Percentiles rank a stretch among this genome's conserved stretches.
These are phyloP conservation scores for Magnusiomyces suaveolens DNA, from an alignment of 1,139 yeast species.

Conservation along the genomic window DNA sequence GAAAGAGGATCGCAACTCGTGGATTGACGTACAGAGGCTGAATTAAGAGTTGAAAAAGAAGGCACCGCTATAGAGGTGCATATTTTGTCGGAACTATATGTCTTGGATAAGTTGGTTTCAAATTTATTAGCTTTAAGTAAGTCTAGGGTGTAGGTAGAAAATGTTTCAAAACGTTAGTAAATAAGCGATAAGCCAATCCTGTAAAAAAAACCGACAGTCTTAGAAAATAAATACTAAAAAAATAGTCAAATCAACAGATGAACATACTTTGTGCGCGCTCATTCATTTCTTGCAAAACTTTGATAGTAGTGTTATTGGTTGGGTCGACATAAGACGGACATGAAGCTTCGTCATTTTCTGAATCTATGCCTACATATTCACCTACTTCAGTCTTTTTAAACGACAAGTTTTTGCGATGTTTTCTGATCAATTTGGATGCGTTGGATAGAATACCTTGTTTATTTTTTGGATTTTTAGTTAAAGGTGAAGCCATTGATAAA, in stretches of 20 bases:
- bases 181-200: no score
- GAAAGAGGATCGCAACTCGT: not conserved
- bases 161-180: not conserved
- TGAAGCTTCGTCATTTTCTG: not conserved
- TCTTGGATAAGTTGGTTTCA: not conserved
- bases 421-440: not conserved
- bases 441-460: not conserved
- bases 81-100: not conserved
- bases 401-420: no score
- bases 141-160: not conserved
- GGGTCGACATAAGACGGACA: not conserved
- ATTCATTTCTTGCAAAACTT: slow-evolving; percentile 1
- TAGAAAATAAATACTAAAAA: not conserved
- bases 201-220: not conserved
- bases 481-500: not conserved
- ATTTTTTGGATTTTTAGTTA: not conserved
- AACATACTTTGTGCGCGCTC: slow-evolving; percentile 4
- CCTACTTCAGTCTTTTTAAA: no score
- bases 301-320: not conserved
- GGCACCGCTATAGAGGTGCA: not conserved
- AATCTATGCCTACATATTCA: no score
- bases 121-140: not conserved
- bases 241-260: not conserved
- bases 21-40: not conserved
- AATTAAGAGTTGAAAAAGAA: not conserved